These are phyloP conservation scores for Keqinozyma sinolaborantium DNA, from an alignment of 1,139 yeast species.

Conservation along the genomic window DNA sequence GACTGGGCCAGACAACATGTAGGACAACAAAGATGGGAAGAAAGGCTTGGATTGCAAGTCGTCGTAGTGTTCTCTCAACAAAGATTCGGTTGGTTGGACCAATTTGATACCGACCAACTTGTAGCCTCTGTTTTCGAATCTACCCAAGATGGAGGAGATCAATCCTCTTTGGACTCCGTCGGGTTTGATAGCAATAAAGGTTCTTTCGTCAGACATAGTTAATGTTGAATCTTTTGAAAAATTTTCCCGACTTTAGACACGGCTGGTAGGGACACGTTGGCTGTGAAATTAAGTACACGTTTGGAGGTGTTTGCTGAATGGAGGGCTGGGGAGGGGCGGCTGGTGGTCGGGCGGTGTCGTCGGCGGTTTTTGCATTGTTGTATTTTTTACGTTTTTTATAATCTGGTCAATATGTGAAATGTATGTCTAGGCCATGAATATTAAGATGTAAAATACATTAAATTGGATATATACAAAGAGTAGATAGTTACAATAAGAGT, in stretches of 20 bases:
- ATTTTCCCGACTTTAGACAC: slow-evolving; percentile 4
- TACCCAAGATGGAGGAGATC: slow-evolving; percentile 80
- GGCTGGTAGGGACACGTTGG: slow-evolving; percentile 3
- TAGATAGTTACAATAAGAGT: too few relatives aligned
- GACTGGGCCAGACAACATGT: slow-evolving; percentile 99
- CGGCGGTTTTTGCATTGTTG: background rate
- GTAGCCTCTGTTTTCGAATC: slow-evolving; percentile 97
- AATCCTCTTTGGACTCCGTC: slow-evolving; percentile 99
- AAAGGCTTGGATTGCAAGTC: slow-evolving; percentile 96
- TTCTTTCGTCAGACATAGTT: slow-evolving; percentile 75
- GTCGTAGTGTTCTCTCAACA: slow-evolving; percentile 90
- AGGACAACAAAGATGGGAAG: slow-evolving; percentile 91
- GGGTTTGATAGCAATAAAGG: slow-evolving; percentile 98
- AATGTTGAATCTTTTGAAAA: slow-evolving; percentile 2
- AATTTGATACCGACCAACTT: slow-evolving; percentile 96
- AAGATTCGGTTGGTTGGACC: slow-evolving; percentile 79
- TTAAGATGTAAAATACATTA: too few relatives aligned
- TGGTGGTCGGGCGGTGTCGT: slow-evolving; percentile 1
- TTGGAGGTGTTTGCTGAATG: slow-evolving; percentile 1
- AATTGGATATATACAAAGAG: too few relatives aligned
- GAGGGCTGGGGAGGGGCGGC: background rate
- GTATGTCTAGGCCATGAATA: too few relatives aligned
- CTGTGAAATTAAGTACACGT: too few relatives aligned
- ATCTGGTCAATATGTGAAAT: slow-evolving; percentile 5
- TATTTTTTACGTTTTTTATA: slow-evolving; percentile 1